Conservation (phyloP, 176 grass and related monocot species). For the Rhynchospora tenuis region DNA sequence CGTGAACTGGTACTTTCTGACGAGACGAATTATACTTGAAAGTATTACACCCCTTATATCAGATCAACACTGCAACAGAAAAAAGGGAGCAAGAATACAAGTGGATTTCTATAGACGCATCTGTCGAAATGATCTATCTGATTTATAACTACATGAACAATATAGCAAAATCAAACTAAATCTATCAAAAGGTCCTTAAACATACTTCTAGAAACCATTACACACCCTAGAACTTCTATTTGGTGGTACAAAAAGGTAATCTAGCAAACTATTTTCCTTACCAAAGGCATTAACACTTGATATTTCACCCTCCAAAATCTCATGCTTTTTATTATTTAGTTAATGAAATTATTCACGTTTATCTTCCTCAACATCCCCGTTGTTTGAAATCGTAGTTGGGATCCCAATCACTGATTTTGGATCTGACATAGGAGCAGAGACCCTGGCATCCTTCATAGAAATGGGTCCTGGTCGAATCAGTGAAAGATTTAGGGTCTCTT, state of each 20-base stretch:
- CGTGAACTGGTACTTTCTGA: neutral
- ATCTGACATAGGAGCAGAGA: slow-evolving; percentile 42
- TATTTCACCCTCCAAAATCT: slow-evolving; percentile 7
- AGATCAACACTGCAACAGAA: neutral
- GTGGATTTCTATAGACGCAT: neutral
- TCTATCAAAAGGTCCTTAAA: slow-evolving; percentile 11
- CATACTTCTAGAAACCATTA: slow-evolving; percentile 8
- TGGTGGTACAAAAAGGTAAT: neutral
- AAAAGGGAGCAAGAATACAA: neutral
- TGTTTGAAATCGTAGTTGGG: slow-evolving; percentile 17
- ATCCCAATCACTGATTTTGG: slow-evolving; percentile 35
- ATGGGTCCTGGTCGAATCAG: slow-evolving; percentile 78
- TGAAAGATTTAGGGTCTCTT: slow-evolving; percentile 55
- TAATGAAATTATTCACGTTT: slow-evolving; percentile 57
- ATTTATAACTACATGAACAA: slow-evolving; percentile 9
- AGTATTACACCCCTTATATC: neutral
- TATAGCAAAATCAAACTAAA: slow-evolving; percentile 7
- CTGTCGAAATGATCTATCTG: neutral
- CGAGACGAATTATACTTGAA: neutral
- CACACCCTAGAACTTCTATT: neutral
- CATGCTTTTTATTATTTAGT: neutral
- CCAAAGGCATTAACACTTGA: neutral
- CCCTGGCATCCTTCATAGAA: slow-evolving; percentile 50
- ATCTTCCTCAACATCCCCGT: slow-evolving; percentile 76
- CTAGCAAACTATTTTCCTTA: slow-evolving; percentile 14